Conservation (phyloP, 306 rosid genomes). For the Glycyrrhiza uralensis region DNA sequence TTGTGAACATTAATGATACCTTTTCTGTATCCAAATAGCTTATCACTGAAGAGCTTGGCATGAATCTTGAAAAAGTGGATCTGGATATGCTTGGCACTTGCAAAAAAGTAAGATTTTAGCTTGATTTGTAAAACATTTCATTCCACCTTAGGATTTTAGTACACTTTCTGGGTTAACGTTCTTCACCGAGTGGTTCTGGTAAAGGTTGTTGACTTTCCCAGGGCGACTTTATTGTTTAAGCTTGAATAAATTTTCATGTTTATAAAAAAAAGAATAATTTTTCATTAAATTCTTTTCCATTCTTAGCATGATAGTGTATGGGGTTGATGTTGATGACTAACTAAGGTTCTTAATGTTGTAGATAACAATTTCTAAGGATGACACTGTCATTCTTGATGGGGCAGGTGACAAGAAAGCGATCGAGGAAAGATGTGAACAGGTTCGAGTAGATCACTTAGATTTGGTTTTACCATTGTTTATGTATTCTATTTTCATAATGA, state of each 20-base stretch:
- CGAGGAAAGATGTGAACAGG: constrained; percentile 99
- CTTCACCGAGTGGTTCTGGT: not conserved
- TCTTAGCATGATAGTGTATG: not conserved
- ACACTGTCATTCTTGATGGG: constrained; percentile 93
- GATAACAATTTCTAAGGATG: constrained; percentile 95
- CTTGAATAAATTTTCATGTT: too few relatives aligned
- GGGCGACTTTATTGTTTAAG: not conserved
- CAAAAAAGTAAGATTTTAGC: constrained; percentile 59
- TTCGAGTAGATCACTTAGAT: constrained; percentile 22
- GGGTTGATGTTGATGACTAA: not conserved
- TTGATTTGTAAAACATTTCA: not conserved
- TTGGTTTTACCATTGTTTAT: not conserved
- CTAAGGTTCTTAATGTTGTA: constrained; percentile 21
- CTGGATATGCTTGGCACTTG: constrained; percentile 80
- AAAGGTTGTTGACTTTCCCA: not conserved
- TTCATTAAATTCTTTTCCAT: not conserved
- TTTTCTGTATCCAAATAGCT: constrained; percentile 42
- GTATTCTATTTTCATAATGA: not conserved
- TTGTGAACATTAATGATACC: not conserved
- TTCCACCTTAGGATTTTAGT: not conserved
- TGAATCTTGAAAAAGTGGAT: constrained; percentile 89
- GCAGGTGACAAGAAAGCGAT: constrained; percentile 85
- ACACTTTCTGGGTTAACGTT: not conserved
- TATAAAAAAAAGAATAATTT: too few relatives aligned
- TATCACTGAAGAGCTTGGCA: constrained; percentile 90